A percentile compares a stretch with the other conserved stretches of the same genome.
phyloP scores from a whole-genome alignment of 305 asterid species.

The Fraxinus sp. region DNA sequence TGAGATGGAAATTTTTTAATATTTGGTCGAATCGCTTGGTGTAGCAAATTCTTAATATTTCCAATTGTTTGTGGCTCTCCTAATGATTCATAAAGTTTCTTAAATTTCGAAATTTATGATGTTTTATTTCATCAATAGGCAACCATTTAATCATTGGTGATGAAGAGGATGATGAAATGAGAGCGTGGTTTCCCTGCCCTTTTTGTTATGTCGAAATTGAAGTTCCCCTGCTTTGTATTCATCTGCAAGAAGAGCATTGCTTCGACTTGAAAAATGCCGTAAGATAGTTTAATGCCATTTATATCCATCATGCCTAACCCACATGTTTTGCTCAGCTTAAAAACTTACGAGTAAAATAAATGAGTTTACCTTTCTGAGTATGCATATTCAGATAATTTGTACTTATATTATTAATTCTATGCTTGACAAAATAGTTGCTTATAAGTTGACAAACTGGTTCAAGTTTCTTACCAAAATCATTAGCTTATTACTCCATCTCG shows the following conservation, averaged over 20 bases:
- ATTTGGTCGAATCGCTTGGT: neutral
- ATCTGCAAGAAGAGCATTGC: constrained; percentile 84
- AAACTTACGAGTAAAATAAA: neutral
- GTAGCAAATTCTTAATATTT: neutral
- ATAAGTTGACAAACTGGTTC: no score
- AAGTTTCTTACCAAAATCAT: neutral
- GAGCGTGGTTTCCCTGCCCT: constrained; percentile 93
- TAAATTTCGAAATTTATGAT: neutral
- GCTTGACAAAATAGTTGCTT: neutral
- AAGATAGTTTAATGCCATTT: constrained; percentile 3
- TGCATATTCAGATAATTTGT: neutral
- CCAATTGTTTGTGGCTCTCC: neutral
- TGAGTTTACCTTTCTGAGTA: neutral
- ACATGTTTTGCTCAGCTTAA: neutral
- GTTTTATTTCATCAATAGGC: constrained; percentile 31
- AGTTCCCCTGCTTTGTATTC: constrained; percentile 57
- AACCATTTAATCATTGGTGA: constrained; percentile 40
- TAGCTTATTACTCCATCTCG: neutral
- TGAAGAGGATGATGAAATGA: constrained; percentile 58
- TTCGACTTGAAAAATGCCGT: constrained; percentile 67
- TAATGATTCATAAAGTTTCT: neutral
- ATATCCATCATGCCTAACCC: neutral
- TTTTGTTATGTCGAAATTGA: constrained; percentile 75
- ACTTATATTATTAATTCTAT: neutral
- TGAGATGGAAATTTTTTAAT: neutral